A percentile compares a stretch with the other conserved stretches of the same genome.
Conservation (phyloP, 495 filamentous ascomycete genomes). For the Oidiodendron maius region DNA sequence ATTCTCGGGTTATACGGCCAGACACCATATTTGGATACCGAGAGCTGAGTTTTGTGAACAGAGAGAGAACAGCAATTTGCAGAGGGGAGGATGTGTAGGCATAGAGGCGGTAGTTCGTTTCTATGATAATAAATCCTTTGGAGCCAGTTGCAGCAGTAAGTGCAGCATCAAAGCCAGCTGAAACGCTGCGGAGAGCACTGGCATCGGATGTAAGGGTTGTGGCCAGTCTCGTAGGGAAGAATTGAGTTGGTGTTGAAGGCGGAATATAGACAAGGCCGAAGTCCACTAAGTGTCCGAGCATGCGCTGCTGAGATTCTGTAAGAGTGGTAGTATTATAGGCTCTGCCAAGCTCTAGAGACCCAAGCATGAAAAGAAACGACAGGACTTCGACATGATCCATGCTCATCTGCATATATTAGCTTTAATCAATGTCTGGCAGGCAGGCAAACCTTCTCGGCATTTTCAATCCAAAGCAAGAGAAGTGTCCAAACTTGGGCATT, state of each 20-base stretch:
- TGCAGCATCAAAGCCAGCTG: conserved; percentile 45
- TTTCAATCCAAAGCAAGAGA: conserved; percentile 85
- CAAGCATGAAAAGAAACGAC: conserved; percentile 93
- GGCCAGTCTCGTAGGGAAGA: conserved; percentile 91
- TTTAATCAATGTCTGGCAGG: conserved; percentile 1
- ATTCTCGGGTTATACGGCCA: conserved; percentile 79
- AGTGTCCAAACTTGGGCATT: conserved; percentile 97
- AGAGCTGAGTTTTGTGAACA: conserved; percentile 78
- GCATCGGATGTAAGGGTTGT: conserved; percentile 90
- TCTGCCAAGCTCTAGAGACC: conserved; percentile 82
- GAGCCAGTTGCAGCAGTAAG: conserved; percentile 39
- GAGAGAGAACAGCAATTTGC: conserved; percentile 86
- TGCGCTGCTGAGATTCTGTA: conserved; percentile 72
- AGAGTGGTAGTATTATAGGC: conserved; percentile 79
- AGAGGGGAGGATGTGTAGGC: conserved; percentile 91
- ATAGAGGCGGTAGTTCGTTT: conserved; percentile 98
- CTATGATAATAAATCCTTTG: conserved; percentile 86
- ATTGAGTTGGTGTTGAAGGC: conserved; percentile 47
- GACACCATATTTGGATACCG: conserved; percentile 91
- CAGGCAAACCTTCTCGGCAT: conserved; percentile 51
- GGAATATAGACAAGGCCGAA: conserved; percentile 81
- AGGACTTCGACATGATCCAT: conserved; percentile 91
- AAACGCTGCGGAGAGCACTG: conserved; percentile 55
- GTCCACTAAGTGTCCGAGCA: conserved; percentile 79
- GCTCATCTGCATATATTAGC: conserved; percentile 40